Base-by-base conservation (phyloP, 495 filamentous ascomycete species). In the Evernia prunastri region DNA sequence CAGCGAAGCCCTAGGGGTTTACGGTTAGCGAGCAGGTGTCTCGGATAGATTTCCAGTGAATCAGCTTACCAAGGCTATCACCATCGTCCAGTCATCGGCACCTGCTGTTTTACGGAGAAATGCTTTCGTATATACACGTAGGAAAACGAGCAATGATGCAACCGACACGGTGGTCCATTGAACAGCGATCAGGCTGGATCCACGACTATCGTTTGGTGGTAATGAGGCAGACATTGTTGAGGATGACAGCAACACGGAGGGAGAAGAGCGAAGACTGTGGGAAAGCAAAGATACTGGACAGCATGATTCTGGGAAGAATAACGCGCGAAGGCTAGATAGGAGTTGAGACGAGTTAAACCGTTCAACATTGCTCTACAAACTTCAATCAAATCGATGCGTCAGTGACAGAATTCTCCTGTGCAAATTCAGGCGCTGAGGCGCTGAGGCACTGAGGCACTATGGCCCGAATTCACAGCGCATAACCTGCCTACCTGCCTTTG, bases 1-100 rank as follows among this genome's bases (percentile, higher is more conserved):
- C 3, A 13, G 42, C 23, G 25, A 61, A 25, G 20, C 11, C 43
- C 59, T 61, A n/a, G 33, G 3, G 33, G 20, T 25, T 37, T 45
- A 10, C 9, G 11, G 23, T 51, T 37, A 53, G 42, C 43, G 35
- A 43, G n/a, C 12, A 13, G 27, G 0, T 12, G 15, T 31, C 40
- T 53, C 33, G 17, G 59, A 61, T 3, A 10, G 7, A 7, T 25
- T 15, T 29, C 49, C 12, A 9, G 25, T 53, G 10, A 23, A 47
- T 8, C 5, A 47, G 27, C 9, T 35, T 39, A 61, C 59, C 59
- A 51, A 36, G 23, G 59, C 59, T n/a, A 53, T 35, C 25, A 23
- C 15, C 0, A 61, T 61, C 4, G 47, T 49, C 27, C 31, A 53
- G 20, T 61, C 59, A 53, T 61, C 59, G 15, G 27, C 8, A 17